These are phyloP conservation scores for Lotmaria passim DNA, from an alignment of 208 protist species.

Conservation along the genomic window DNA sequence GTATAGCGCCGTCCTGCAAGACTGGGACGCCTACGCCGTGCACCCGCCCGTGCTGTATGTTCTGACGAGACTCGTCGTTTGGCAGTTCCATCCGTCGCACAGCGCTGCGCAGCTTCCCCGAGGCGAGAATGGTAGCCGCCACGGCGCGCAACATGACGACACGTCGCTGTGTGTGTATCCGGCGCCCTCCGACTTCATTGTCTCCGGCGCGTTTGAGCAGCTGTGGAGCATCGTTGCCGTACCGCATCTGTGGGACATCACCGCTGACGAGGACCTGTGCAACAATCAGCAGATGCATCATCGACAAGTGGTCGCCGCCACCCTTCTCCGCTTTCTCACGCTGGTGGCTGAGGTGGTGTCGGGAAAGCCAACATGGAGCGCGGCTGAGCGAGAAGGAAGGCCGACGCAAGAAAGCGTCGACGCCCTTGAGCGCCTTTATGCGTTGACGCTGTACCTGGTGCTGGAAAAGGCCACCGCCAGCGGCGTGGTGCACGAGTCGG, in stretches of 20 bases:
- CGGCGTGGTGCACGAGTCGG: constrained; percentile 62
- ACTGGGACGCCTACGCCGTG: constrained; percentile 85
- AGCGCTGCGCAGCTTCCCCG: background rate
- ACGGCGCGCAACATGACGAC: background rate
- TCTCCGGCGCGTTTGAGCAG: constrained; percentile 72
- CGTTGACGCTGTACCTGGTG: constrained; percentile 83
- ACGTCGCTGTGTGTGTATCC: constrained; percentile 26
- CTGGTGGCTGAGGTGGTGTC: constrained; percentile 45
- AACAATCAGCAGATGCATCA: constrained; percentile 81
- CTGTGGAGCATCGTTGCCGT: constrained; percentile 79
- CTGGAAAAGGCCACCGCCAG: constrained; percentile 82
- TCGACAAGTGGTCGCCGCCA: constrained; percentile 75
- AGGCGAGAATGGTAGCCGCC: background rate
- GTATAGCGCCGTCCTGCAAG: constrained; percentile 60
- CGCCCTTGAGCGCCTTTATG: constrained; percentile 50
- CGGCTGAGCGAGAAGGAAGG: background rate
- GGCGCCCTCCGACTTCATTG: constrained; percentile 54
- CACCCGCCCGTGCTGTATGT: constrained; percentile 86
- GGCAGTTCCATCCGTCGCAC: constrained; percentile 74
- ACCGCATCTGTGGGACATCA: constrained; percentile 86
- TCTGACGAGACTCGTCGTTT: constrained; percentile 64
- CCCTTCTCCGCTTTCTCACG: constrained; percentile 69
- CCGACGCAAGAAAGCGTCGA: constrained; percentile 15
- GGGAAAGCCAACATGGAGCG: background rate
- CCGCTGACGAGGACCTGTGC: constrained; percentile 74